phyloP scores from a whole-genome alignment of 768 basidiomycete genomes.

The Mycena galopus region DNA sequence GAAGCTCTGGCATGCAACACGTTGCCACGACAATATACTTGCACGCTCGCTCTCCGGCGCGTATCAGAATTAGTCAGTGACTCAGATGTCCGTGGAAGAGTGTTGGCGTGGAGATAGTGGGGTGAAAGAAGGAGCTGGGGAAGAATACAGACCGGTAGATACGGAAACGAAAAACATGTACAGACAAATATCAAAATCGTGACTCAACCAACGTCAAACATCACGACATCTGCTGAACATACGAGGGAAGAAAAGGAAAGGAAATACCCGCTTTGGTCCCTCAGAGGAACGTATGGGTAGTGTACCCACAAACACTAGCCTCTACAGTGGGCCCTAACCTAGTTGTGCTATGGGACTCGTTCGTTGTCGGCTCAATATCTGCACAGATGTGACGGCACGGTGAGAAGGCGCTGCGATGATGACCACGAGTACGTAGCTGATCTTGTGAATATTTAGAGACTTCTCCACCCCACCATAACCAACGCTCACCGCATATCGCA shows the following conservation, averaged over 20 bases:
- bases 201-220: conserved; percentile 1
- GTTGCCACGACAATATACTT: background rate
- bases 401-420: conserved; percentile 11
- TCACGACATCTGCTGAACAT: conserved; percentile 6
- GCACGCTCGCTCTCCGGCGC: background rate
- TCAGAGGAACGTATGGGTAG: conserved; percentile 11
- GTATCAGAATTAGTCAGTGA: conserved; percentile 6
- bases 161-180: conserved; percentile 15
- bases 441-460: conserved; percentile 18
- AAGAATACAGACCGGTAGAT: conserved; percentile 10
- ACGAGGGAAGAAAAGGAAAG: conserved; percentile 4
- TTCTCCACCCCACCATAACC: conserved; percentile 6
- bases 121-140: background rate
- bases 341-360: conserved; percentile 12
- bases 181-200: conserved; percentile 7
- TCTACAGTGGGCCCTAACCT: conserved; percentile 10
- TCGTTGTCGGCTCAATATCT: conserved; percentile 16
- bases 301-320: conserved; percentile 3
- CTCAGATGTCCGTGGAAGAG: background rate
- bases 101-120: conserved; percentile 12
- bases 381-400: conserved; percentile 10
- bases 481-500: no score
- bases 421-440: conserved; percentile 16
- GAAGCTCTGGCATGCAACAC: conserved; percentile 12
- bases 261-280: conserved; percentile 1